Evolutionary conservation across 2,329 filamentous ascomycete genomes (phyloP), one percentile per base, ranked within the genome.

Genomic region (Dactylellina drechsleri): DNA sequence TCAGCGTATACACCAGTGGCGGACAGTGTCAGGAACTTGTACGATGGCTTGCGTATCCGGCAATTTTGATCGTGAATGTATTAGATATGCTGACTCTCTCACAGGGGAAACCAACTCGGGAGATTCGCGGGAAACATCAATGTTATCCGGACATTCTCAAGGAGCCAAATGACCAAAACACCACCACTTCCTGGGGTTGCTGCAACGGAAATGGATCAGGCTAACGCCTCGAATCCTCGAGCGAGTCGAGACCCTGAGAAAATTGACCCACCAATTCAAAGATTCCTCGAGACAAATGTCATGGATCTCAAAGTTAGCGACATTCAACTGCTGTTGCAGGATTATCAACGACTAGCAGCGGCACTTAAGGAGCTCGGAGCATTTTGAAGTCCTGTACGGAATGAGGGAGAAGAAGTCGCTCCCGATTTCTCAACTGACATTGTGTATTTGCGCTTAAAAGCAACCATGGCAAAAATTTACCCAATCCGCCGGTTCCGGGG

Each of bases 101-200:
- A 18, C 57, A 64, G 64, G 31, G 72, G 64, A 4, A 66, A 23
- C 10, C 72, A 76, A 10, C 23, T 76, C 20, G 72, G 72, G 16
- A 76, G 72, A 66, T 70, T 76, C 36, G 72, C 72, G 8, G 66
- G 72, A 13, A 76, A 76, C 40, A 76, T 76, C 13, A 76, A 76
- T 54, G 72, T 76, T 13, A 76, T 76, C 13, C 70, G 70, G n/a
- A 67, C 52, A 26, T 74, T 74, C 18, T 74, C 70, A 15, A 67
- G 58, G 20, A 61, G 13, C 18, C 70, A 67, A 18, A 26, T 64
- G 12, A 66, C 45, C 15, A 74, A 74, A 52, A 67, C 62, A 4
- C 56, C 56, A 2, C 56, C 56, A 13, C 61, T 61, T 3, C 56
- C 61, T 1, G 66, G 50, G 10, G 13, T 23, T 5, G 40, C 12